Percentiles rank a stretch among this genome's conserved stretches.
phyloP scores from a whole-genome alignment of 2,329 filamentous ascomycete genomes.

The Hysterium pulicare region DNA sequence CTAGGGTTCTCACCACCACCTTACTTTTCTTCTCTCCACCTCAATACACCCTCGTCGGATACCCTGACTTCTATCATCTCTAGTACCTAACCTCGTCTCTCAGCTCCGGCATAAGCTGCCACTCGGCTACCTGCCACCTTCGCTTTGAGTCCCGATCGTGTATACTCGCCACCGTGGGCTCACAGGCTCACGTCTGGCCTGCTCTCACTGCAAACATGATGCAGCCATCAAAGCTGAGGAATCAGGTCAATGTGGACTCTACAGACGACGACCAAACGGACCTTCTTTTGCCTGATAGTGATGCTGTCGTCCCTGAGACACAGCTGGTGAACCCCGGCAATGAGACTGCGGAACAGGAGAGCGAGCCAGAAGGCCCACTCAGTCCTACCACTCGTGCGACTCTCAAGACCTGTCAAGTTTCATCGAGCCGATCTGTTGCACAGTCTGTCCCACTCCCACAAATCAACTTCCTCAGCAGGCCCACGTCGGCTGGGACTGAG shows the following conservation, averaged over 20 bases:
- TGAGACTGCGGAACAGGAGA: not conserved
- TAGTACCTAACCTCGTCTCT: too few species aligned
- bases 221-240: not conserved
- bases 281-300: not conserved
- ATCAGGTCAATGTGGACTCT: not conserved
- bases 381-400: conserved; percentile 1
- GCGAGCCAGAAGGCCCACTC: not conserved
- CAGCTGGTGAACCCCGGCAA: not conserved
- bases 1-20: too few species aligned
- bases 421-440: not conserved
- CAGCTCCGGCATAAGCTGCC: too few species aligned
- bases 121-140: too few species aligned
- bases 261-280: not conserved
- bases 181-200: too few species aligned
- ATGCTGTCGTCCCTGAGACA: not conserved
- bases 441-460: not conserved
- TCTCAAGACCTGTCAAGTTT: not conserved
- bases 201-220: not conserved
- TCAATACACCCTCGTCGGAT: too few species aligned
- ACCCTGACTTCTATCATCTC: too few species aligned
- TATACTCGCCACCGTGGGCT: too few species aligned
- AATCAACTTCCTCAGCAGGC: not conserved
- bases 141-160: too few species aligned
- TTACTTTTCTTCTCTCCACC: too few species aligned
- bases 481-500: not conserved